Evolutionary conservation across 768 basidiomycete species (phyloP).

Genomic region (Gautieria morchelliformis): DNA sequence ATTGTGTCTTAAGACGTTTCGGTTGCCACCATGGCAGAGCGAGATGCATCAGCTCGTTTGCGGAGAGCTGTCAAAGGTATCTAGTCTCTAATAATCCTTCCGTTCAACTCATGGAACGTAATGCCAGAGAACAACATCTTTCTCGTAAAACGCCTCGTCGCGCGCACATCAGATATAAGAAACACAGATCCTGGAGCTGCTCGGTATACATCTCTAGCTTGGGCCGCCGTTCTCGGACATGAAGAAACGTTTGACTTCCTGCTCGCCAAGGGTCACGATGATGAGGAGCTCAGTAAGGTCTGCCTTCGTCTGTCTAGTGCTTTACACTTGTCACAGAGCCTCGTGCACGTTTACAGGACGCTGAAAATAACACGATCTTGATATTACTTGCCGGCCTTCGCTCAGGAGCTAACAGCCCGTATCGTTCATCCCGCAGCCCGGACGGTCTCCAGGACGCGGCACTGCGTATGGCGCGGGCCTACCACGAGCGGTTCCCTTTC

Average conservation of each 20-base stretch:
- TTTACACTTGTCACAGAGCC: background rate
- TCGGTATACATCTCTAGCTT: conserved; percentile 81
- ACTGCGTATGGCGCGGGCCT: conserved; percentile 78
- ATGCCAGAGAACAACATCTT: conserved; percentile 85
- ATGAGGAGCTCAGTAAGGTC: conserved; percentile 85
- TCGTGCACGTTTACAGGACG: conserved; percentile 46
- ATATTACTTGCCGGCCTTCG: conserved; percentile 85
- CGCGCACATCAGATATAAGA: conserved; percentile 71
- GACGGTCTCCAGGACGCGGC: conserved; percentile 62
- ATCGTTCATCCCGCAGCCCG: conserved; percentile 36
- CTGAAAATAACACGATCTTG: conserved; percentile 86
- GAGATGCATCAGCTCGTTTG: conserved; percentile 64
- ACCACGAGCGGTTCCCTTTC: conserved; percentile 79
- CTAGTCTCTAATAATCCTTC: conserved; percentile 5
- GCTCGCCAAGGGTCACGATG: conserved; percentile 79
- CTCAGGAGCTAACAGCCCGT: conserved; percentile 33
- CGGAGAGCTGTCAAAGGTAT: conserved; percentile 74
- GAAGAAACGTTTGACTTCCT: conserved; percentile 93
- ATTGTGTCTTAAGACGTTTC: background rate
- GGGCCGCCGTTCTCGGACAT: conserved; percentile 82
- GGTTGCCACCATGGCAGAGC: conserved; percentile 59
- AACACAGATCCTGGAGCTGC: conserved; percentile 74
- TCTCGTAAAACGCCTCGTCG: conserved; percentile 79
- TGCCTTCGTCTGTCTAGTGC: conserved; percentile 15
- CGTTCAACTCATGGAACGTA: conserved; percentile 8